Conservation (phyloP, 2,329 filamentous ascomycete genomes). For the Zymoseptoria pseudotritici region DNA sequence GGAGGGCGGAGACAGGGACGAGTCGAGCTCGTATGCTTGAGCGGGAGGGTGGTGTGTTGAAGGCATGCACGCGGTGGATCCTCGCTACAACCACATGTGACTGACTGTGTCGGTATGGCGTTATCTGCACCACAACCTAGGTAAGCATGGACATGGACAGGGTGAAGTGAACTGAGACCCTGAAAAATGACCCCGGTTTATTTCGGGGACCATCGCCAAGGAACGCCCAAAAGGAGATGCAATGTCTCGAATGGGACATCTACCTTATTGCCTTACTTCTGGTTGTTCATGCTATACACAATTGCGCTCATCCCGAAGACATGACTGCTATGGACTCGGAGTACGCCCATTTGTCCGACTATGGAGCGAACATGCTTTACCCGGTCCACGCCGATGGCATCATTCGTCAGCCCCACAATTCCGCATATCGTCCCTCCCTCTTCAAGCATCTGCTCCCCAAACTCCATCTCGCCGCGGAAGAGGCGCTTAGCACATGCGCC, state of each 20-base stretch:
- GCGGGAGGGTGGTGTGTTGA: slow-evolving; percentile 7
- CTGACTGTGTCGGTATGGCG: not conserved
- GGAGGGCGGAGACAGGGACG: slow-evolving; percentile 14
- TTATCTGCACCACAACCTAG: not conserved
- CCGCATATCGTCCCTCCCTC: not conserved
- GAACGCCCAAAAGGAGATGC: not conserved
- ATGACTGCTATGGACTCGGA: not conserved
- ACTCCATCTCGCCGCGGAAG: too few species aligned
- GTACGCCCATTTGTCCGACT: too few species aligned
- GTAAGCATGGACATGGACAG: not conserved
- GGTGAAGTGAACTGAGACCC: not conserved
- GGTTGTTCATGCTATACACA: not conserved
- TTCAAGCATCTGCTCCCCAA: not conserved
- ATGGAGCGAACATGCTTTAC: not conserved
- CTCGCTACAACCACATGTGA: not conserved
- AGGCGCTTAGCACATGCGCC: too few species aligned
- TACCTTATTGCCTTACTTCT: not conserved
- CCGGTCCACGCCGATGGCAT: not conserved
- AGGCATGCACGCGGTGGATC: slow-evolving; percentile 23
- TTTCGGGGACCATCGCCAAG: not conserved
- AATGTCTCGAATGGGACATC: not conserved
- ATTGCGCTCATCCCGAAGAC: not conserved
- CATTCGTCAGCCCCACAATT: not conserved
- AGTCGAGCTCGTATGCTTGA: slow-evolving; percentile 7
- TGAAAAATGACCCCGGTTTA: not conserved